phyloP scores from a whole-genome alignment of 768 basidiomycete species.

The Boletus edulis region DNA sequence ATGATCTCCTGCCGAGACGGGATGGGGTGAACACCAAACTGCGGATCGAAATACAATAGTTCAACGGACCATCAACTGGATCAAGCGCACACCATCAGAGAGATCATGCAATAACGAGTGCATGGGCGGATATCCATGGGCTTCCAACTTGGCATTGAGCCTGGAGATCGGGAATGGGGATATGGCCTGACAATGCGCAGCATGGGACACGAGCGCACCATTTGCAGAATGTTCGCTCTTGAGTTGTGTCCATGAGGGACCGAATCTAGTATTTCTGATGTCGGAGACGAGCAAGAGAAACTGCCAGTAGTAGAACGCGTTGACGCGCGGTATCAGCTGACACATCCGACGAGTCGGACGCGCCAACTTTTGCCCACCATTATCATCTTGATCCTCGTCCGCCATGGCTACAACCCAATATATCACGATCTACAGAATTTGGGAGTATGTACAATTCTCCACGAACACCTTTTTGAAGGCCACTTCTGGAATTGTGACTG shows the following conservation, averaged over 20 bases:
- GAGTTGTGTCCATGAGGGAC: constrained; percentile 36
- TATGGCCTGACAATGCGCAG: background rate
- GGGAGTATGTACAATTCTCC: constrained; percentile 65
- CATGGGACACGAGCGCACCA: constrained; percentile 49
- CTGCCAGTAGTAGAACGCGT: background rate
- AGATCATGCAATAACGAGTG: constrained; percentile 85
- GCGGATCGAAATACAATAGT: background rate
- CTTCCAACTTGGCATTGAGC: constrained; percentile 94
- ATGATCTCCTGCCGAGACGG: constrained; percentile 79
- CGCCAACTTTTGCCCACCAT: too few species aligned
- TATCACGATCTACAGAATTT: constrained; percentile 68
- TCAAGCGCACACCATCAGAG: constrained; percentile 91
- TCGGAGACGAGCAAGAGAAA: background rate
- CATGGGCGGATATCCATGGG: constrained; percentile 84
- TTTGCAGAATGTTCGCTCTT: constrained; percentile 88
- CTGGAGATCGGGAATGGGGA: constrained; percentile 39
- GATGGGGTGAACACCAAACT: background rate
- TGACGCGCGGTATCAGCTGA: too few species aligned
- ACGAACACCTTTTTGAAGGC: background rate
- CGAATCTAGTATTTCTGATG: too few species aligned
- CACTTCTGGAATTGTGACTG: constrained; percentile 73
- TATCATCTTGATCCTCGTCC: background rate
- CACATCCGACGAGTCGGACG: background rate
- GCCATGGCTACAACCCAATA: constrained; percentile 72
- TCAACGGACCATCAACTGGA: constrained; percentile 81